A percentile compares a stretch with the other conserved stretches of the same genome.
Conservation (phyloP, 1,284 basidiomycete species). For the Filobasidium uniguttulatum region DNA sequence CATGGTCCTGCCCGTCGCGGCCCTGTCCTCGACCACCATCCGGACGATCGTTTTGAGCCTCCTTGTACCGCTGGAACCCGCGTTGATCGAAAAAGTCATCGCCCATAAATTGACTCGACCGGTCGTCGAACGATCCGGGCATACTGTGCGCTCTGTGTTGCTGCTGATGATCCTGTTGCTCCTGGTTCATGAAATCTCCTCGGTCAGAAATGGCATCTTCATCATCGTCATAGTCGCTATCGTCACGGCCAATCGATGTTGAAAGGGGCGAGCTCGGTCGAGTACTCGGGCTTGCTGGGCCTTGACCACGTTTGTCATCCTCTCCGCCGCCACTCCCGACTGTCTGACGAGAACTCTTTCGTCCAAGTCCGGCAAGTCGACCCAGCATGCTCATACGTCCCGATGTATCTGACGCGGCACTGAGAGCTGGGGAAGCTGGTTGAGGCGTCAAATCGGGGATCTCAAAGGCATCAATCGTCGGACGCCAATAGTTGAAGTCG, state of each 20-base stretch:
- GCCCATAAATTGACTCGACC: constrained; percentile 21
- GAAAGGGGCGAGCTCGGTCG: constrained; percentile 34
- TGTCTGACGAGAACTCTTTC: constrained; percentile 28
- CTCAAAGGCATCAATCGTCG: constrained; percentile 59
- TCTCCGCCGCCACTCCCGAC: constrained; percentile 19
- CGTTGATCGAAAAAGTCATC: constrained; percentile 17
- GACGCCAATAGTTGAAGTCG: constrained; percentile 95
- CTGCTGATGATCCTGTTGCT: too few species aligned
- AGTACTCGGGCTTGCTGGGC: constrained; percentile 37
- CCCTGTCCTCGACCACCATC: constrained; percentile 9
- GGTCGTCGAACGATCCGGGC: constrained; percentile 56
- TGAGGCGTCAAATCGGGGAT: constrained; percentile 73
- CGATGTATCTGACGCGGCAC: constrained; percentile 74
- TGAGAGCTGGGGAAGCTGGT: constrained; percentile 70
- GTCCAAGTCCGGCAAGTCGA: constrained; percentile 53
- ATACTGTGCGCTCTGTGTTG: constrained; percentile 50
- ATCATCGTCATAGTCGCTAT: constrained; percentile 5
- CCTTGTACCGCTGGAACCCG: constrained; percentile 1
- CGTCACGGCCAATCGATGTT: constrained; percentile 1
- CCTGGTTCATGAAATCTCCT: constrained; percentile 15
- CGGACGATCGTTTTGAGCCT: constrained; percentile 7
- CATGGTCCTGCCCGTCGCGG: constrained; percentile 36
- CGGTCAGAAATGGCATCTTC: constrained; percentile 9
- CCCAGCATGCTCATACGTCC: constrained; percentile 62
- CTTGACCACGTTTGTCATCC: constrained; percentile 30